These are phyloP conservation scores for Nitzschia inconspicua DNA, from an alignment of 108 stramenopile genomes.

Conservation along the genomic window DNA sequence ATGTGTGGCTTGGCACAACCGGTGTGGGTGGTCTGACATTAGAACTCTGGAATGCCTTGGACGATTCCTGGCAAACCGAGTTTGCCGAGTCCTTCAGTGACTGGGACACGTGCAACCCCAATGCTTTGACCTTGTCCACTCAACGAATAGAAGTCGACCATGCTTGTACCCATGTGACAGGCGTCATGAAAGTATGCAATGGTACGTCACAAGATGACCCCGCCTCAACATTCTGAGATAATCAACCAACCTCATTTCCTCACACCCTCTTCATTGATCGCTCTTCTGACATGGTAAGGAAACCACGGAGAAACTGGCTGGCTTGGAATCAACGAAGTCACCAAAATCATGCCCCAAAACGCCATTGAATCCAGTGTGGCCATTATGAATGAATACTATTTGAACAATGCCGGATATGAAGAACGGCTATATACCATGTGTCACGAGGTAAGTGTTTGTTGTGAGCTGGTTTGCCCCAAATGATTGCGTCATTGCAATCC, in stretches of 20 bases:
- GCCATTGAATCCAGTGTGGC: constrained; percentile 52
- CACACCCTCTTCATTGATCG: background rate
- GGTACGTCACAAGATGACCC: constrained; percentile 6
- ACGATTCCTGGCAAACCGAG: constrained; percentile 58
- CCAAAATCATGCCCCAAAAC: background rate
- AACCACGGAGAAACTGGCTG: constrained; percentile 74
- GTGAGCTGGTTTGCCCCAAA: too few species aligned
- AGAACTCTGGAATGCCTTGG: constrained; percentile 51
- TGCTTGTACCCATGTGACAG: constrained; percentile 32
- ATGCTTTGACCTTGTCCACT: constrained; percentile 44
- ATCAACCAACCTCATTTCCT: background rate
- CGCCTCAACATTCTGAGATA: background rate
- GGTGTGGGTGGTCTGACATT: constrained; percentile 51
- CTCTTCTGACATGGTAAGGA: background rate
- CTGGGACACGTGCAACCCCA: constrained; percentile 50
- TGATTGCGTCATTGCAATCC: too few species aligned
- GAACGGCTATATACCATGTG: constrained; percentile 54
- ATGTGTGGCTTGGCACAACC: constrained; percentile 35
- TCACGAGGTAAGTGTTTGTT: constrained; percentile 10
- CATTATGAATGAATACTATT: constrained; percentile 81
- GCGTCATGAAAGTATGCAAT: constrained; percentile 73
- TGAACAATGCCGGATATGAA: constrained; percentile 44
- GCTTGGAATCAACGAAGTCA: constrained; percentile 73
- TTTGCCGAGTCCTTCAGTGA: constrained; percentile 52
- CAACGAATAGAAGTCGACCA: constrained; percentile 31